Conservation (phyloP, 2,329 filamentous ascomycete species). For the Venturia asperata region DNA sequence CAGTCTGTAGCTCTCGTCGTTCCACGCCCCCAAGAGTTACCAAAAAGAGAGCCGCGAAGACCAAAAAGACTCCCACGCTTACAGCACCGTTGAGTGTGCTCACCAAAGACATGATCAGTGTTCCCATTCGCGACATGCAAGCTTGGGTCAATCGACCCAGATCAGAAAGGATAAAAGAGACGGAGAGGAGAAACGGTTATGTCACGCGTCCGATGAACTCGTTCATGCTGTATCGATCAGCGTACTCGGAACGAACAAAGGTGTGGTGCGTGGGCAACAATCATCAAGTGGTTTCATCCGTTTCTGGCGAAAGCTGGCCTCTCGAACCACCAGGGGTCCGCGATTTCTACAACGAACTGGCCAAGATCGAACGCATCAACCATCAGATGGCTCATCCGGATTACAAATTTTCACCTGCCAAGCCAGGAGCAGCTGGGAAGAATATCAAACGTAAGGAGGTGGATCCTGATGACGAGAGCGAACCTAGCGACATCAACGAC, state of each 20-base stretch:
- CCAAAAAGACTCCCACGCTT: slow-evolving; percentile 47
- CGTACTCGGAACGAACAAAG: slow-evolving; percentile 82
- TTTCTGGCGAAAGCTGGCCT: slow-evolving; percentile 83
- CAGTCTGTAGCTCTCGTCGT: slow-evolving; percentile 26
- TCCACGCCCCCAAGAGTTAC: slow-evolving; percentile 27
- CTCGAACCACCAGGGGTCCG: slow-evolving; percentile 67
- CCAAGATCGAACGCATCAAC: slow-evolving; percentile 73
- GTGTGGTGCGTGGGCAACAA: slow-evolving; percentile 77
- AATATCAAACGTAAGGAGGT: slow-evolving; percentile 44
- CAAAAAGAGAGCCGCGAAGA: slow-evolving; percentile 40
- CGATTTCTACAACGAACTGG: slow-evolving; percentile 69
- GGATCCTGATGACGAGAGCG: slow-evolving; percentile 32
- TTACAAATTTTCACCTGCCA: slow-evolving; percentile 91
- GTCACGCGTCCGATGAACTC: slow-evolving; percentile 93
- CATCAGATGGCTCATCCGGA: slow-evolving; percentile 78
- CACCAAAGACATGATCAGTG: slow-evolving; percentile 53
- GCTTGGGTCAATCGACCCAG: slow-evolving; percentile 66
- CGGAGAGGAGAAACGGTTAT: slow-evolving; percentile 64
- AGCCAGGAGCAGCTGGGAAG: slow-evolving; percentile 42
- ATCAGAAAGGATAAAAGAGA: slow-evolving; percentile 61
- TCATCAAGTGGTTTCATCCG: slow-evolving; percentile 82
- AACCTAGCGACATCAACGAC: slow-evolving; percentile 38
- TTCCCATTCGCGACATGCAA: slow-evolving; percentile 70
- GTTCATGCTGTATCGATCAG: slow-evolving; percentile 95
- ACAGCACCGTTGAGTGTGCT: slow-evolving; percentile 63